A percentile compares a stretch with the other conserved stretches of the same genome.
phyloP scores from a whole-genome alignment of 2,329 filamentous ascomycete species.

The Orbilia ellipsospora region DNA sequence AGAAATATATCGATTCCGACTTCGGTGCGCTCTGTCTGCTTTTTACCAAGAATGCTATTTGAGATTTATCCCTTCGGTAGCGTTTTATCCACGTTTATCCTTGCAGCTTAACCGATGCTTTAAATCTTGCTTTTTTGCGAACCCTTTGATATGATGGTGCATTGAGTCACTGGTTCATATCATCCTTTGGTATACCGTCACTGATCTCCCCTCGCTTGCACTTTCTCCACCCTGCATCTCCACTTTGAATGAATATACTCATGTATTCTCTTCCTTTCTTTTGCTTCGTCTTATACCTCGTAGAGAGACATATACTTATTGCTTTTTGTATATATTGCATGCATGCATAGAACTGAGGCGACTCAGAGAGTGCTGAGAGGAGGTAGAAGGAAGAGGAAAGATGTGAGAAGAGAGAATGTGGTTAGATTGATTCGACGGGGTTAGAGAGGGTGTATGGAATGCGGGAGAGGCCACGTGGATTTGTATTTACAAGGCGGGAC shows the following conservation, averaged over 20 bases:
- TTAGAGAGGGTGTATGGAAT: background rate
- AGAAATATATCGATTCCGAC: too few species aligned
- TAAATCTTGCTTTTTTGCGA: too few species aligned
- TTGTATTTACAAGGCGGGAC: background rate
- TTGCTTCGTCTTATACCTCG: background rate
- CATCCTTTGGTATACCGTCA: background rate
- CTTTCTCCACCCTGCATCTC: background rate
- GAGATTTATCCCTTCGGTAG: too few species aligned
- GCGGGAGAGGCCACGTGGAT: background rate
- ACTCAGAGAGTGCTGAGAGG: slow-evolving; percentile 16
- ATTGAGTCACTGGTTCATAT: background rate
- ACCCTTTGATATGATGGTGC: too few species aligned
- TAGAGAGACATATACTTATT: background rate
- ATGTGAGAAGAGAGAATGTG: background rate
- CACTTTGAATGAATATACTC: slow-evolving; percentile 7
- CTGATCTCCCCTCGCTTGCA: background rate
- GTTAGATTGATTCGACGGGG: background rate
- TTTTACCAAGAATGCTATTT: too few species aligned
- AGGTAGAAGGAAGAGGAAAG: slow-evolving; percentile 1
- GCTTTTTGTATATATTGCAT: slow-evolving; percentile 20
- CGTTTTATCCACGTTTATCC: too few species aligned
- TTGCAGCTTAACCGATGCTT: too few species aligned
- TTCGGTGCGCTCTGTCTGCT: too few species aligned
- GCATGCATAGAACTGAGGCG: slow-evolving; percentile 34
- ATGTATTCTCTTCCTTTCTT: background rate